Base-by-base conservation (phyloP, 176 grass and related monocot species). In the Ensete ventricosum region DNA sequence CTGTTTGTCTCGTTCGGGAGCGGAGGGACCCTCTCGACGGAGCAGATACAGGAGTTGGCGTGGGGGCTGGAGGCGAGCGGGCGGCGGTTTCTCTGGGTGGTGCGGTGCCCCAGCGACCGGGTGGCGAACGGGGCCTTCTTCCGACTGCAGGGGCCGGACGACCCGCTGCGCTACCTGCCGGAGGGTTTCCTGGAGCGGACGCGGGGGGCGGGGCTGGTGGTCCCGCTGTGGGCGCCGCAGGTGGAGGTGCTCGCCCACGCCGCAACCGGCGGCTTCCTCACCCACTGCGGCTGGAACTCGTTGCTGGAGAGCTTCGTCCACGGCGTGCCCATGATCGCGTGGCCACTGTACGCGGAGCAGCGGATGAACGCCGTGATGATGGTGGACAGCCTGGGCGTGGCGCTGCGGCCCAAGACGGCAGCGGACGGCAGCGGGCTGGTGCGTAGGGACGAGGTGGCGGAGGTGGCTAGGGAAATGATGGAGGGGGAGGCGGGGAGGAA, bases 1-100 rank as follows among this genome's bases (percentile, higher is more conserved):
- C 81, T 89, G 65, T 84, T 89, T 80, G 73, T 92, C 59, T 89
- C 83, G 58, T 92, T 92, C 79, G 90, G 90, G 55, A 89, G 86
- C 82, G 70, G 82, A 1, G 83, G 83, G 1, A 72, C 67, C 59
- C 82, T 92, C 69, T 83, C 77, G 24, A 77, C 54, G 14, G 67
- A 75, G 76, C 89, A 89, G 78, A 84, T 73, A 8, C n/a, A n/a
- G 21, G 81, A 86, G 75, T 64, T 89, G 54, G 89, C 89, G 5
- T 17, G 14, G 1, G 89, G 89, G 14, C 78, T 92, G 66, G 89
- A 92, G 59, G 64, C 70, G 20, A 86, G 86, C 71, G 52, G 84
- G 3, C 86, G 87, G 29, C 69, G 90, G 62, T 92, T 92, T 50
- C 13, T 92, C 11, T 92, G 90, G 90, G 90, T 84, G 9, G 78